phyloP scores from a whole-genome alignment of 225 moss, liverwort and hornwort genomes.

The Pseudisothecium myosuroides region DNA sequence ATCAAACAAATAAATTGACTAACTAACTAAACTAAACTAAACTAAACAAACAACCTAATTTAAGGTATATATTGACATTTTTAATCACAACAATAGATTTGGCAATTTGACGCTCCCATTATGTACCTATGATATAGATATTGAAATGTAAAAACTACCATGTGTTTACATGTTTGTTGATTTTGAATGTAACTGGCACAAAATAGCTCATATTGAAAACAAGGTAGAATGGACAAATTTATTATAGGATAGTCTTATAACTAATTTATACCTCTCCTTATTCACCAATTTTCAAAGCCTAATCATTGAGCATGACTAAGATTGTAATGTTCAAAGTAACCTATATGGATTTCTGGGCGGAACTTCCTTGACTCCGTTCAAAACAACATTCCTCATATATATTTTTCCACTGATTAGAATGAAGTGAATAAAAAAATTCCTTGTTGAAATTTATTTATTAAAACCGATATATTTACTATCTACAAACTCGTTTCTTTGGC shows the following conservation, averaged over 20 bases:
- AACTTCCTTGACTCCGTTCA: background rate
- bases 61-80: too few relatives aligned
- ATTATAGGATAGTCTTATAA: background rate
- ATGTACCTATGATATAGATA: too few relatives aligned
- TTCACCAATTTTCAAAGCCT: background rate
- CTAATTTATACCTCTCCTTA: background rate
- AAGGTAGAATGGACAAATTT: too few relatives aligned
- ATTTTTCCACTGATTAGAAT: background rate
- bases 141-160: background rate
- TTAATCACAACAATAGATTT: background rate
- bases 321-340: background rate
- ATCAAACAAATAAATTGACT: too few relatives aligned
- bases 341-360: background rate
- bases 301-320: background rate
- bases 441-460: background rate
- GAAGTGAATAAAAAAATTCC: background rate
- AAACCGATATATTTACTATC: background rate
- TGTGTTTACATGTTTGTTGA: background rate
- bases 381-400: background rate
- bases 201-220: background rate
- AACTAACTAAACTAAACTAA: too few relatives aligned
- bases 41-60: too few relatives aligned
- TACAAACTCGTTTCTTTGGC: background rate
- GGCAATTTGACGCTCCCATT: too few relatives aligned
- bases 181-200: background rate